phyloP scores from a whole-genome alignment of 345 rosid genomes.

The Corchorus capsularis region DNA sequence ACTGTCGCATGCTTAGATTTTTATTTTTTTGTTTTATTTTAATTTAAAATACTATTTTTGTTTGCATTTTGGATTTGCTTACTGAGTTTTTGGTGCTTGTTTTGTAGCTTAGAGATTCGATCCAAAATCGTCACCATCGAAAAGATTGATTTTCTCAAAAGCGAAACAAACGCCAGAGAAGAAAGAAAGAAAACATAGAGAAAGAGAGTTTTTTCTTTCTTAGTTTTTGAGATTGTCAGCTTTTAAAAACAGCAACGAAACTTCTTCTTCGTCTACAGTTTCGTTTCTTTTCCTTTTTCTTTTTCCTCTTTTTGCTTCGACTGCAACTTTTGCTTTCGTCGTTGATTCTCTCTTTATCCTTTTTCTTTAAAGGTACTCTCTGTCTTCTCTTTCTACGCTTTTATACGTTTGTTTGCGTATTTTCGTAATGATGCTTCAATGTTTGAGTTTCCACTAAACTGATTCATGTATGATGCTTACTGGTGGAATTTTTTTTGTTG shows the following conservation, averaged over 20 bases:
- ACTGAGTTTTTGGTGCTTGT: not conserved
- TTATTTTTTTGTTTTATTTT: too few species aligned
- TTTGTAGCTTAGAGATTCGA: slow-evolving; percentile 33
- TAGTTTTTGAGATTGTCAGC: not conserved
- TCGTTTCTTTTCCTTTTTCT: not conserved
- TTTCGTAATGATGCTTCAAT: not conserved
- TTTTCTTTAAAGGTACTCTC: slow-evolving; percentile 8
- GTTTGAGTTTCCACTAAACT: slow-evolving; percentile 1
- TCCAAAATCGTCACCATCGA: slow-evolving; percentile 30
- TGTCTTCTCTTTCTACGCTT: slow-evolving; percentile 2
- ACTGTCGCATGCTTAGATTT: not conserved
- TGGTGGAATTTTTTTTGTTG: not conserved
- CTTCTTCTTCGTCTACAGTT: slow-evolving; percentile 10
- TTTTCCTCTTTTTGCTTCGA: not conserved
- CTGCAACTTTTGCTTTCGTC: slow-evolving; percentile 18
- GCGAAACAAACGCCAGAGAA: slow-evolving; percentile 1
- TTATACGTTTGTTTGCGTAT: not conserved
- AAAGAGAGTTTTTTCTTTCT: not conserved
- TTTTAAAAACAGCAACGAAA: not conserved
- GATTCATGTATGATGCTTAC: not conserved
- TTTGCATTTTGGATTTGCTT: not conserved
- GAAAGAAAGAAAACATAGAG: not conserved
- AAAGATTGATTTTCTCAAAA: slow-evolving; percentile 26
- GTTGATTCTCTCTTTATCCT: slow-evolving; percentile 9
- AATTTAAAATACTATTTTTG: not conserved